These are phyloP conservation scores for Batkoa obscura DNA, from an alignment of 371 early-diverging fungal species.

Conservation along the genomic window DNA sequence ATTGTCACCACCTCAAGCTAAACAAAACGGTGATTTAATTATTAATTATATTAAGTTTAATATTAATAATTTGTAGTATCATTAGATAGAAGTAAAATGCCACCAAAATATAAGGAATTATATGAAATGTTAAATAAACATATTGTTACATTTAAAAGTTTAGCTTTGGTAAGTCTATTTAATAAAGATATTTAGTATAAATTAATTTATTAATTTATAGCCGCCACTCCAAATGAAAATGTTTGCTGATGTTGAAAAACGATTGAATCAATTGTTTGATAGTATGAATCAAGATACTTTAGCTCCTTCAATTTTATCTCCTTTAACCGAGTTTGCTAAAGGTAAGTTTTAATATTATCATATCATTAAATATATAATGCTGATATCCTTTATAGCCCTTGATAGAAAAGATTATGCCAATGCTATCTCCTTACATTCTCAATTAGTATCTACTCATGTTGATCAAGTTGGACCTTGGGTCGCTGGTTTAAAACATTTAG, in stretches of 20 bases:
- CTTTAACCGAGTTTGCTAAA: conserved; percentile 31
- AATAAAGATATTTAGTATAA: background rate
- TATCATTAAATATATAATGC: background rate
- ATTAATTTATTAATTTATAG: conserved; percentile 9
- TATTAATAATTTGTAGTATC: conserved; percentile 17
- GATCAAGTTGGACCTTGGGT: conserved; percentile 6
- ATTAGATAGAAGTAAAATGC: conserved; percentile 62
- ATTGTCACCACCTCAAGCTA: conserved; percentile 12
- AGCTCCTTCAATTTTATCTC: conserved; percentile 23
- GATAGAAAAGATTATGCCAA: conserved; percentile 6
- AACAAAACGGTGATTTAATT: conserved; percentile 10
- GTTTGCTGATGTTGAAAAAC: conserved; percentile 53
- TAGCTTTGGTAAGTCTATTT: conserved; percentile 22
- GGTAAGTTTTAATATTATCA: conserved; percentile 14
- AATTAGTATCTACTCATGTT: conserved; percentile 7
- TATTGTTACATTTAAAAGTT: conserved; percentile 24
- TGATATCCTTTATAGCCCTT: conserved; percentile 5
- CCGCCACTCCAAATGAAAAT: conserved; percentile 39
- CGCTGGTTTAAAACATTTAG: background rate
- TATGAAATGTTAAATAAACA: conserved; percentile 21
- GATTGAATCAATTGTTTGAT: conserved; percentile 47
- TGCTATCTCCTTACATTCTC: conserved; percentile 1
- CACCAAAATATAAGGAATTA: conserved; percentile 41
- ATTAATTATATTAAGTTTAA: background rate
- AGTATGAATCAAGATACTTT: conserved; percentile 51